A percentile compares a stretch with the other conserved stretches of the same genome.
Evolutionary conservation across 2,329 filamentous ascomycete genomes (phyloP).

Genomic region (Diaporthe citriasiana): DNA sequence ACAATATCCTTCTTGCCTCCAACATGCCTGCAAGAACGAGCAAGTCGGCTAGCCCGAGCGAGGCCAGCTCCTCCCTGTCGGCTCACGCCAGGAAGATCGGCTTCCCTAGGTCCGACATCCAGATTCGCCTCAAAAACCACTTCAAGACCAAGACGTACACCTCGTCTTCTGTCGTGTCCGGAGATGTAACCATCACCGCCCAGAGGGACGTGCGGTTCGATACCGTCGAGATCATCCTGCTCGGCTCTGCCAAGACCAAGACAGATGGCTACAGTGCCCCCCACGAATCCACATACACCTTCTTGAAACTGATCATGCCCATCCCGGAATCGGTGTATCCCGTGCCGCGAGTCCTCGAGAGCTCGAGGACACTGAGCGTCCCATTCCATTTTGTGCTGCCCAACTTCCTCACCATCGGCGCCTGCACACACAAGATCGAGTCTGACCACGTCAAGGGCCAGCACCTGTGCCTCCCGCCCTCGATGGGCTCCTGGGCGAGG

Average conservation of each 20-base stretch:
- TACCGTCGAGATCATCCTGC: constrained; percentile 65
- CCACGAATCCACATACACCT: constrained; percentile 64
- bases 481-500: constrained; percentile 52
- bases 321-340: constrained; percentile 63
- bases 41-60: constrained; percentile 41
- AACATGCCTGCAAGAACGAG: constrained; percentile 29
- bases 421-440: constrained; percentile 65
- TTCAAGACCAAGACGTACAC: constrained; percentile 70
- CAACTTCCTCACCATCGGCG: constrained; percentile 68
- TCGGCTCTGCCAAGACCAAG: constrained; percentile 64
- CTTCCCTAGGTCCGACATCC: constrained; percentile 57
- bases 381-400: constrained; percentile 74
- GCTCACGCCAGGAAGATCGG: constrained; percentile 38
- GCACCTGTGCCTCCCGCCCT: constrained; percentile 68
- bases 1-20: not conserved
- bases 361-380: constrained; percentile 63
- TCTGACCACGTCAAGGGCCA: constrained; percentile 63
- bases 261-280: constrained; percentile 66
- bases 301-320: constrained; percentile 70
- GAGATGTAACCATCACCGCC: constrained; percentile 62
- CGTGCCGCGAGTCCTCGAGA: constrained; percentile 61
- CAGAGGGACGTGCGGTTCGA: constrained; percentile 64
- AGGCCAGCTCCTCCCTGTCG: constrained; percentile 40
- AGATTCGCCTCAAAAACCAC: constrained; percentile 66
- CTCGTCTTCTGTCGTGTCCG: constrained; percentile 65